A percentile compares a stretch with the other conserved stretches of the same genome.
These are phyloP conservation scores for Terfezia boudieri DNA, from an alignment of 495 filamentous ascomycete species.

Conservation along the genomic window DNA sequence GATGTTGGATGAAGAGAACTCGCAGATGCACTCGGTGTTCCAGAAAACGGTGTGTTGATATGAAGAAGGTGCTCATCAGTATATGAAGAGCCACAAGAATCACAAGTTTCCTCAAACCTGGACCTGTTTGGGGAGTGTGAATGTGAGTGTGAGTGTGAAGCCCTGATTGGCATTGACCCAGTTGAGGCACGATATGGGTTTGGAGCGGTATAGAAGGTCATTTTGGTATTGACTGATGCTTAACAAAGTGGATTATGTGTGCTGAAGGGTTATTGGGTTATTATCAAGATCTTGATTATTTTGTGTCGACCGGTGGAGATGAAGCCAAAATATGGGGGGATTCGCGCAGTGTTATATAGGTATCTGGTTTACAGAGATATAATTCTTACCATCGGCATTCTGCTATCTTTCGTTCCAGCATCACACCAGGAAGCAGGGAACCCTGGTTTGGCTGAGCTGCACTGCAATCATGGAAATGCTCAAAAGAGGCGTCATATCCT, in stretches of 20 bases:
- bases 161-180: conserved; percentile 5
- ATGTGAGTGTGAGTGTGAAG: conserved; percentile 2
- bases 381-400: too few relatives aligned
- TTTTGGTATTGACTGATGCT: not conserved
- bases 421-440: too few relatives aligned
- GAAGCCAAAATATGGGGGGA: too few relatives aligned
- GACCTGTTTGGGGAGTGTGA: conserved; percentile 8
- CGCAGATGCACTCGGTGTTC: not conserved
- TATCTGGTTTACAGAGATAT: too few relatives aligned
- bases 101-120: conserved; percentile 8
- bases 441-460: too few relatives aligned
- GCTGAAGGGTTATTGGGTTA: not conserved
- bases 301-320: too few relatives aligned
- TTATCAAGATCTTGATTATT: too few relatives aligned
- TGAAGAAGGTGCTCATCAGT: conserved; percentile 1
- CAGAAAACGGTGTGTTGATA: conserved; percentile 15
- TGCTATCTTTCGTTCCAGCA: too few relatives aligned
- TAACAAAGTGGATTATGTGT: not conserved
- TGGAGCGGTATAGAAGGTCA: conserved; percentile 7
- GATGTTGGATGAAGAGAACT: conserved; percentile 1
- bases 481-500: too few relatives aligned
- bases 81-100: conserved; percentile 10
- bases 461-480: too few relatives aligned
- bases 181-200: conserved; percentile 15
- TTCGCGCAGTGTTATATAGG: too few relatives aligned